Evolutionary conservation across 2,329 filamentous ascomycete genomes (phyloP).

Genomic region (Cadophora sp.): DNA sequence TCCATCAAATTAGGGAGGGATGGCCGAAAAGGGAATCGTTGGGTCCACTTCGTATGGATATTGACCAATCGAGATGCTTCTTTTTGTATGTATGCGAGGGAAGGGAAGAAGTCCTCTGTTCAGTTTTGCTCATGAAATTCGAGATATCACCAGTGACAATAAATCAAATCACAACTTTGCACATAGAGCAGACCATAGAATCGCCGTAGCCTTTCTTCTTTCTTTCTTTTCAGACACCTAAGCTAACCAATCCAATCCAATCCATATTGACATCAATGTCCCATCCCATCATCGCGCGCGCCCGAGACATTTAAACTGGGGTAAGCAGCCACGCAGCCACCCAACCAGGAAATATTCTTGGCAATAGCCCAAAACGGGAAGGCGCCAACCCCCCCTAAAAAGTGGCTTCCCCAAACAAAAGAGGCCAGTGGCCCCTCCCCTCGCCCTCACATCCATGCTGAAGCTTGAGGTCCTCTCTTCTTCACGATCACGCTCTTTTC

Average conservation of each 20-base stretch:
- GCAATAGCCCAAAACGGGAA: not conserved
- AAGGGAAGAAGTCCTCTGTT: not conserved
- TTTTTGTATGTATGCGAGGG: too few relatives aligned
- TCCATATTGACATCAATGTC: too few relatives aligned
- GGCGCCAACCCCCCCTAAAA: conserved; percentile 6
- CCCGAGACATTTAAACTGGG: not conserved
- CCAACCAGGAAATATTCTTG: not conserved
- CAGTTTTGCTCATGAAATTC: too few relatives aligned
- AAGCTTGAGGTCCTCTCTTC: not conserved
- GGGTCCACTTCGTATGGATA: not conserved
- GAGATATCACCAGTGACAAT: too few relatives aligned
- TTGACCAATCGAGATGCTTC: not conserved
- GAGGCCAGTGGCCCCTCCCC: not conserved
- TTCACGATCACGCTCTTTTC: conserved; percentile 13
- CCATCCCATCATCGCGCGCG: not conserved
- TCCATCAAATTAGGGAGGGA: not conserved
- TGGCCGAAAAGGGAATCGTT: not conserved
- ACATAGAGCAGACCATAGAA: too few relatives aligned
- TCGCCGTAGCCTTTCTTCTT: not conserved
- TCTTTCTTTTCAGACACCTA: not conserved
- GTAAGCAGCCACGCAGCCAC: not conserved
- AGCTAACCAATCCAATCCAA: too few relatives aligned
- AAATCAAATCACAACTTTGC: too few relatives aligned
- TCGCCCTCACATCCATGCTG: not conserved
- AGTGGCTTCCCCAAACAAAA: conserved; percentile 7